Percentiles rank a stretch among this genome's conserved stretches.
phyloP scores from a whole-genome alignment of 495 filamentous ascomycete genomes.

The Talaromyces liani region DNA sequence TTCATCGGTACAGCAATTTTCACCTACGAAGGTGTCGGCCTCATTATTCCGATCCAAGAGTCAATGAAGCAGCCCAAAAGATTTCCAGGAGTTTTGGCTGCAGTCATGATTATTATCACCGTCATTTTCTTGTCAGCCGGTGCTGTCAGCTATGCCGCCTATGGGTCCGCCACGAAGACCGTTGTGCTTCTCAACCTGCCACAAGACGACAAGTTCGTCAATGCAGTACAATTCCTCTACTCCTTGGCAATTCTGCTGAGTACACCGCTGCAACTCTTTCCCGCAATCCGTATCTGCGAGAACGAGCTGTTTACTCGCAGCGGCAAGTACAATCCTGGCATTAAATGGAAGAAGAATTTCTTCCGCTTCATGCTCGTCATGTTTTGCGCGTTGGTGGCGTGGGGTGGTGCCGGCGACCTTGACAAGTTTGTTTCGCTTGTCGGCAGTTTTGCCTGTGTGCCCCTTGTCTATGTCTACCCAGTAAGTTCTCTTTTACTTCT shows the following conservation, averaged over 20 bases:
- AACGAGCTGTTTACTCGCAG: conserved; percentile 68
- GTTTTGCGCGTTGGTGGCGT: conserved; percentile 77
- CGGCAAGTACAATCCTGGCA: conserved; percentile 89
- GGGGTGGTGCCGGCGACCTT: conserved; percentile 84
- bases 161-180: conserved; percentile 88
- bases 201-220: conserved; percentile 93
- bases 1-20: conserved; percentile 99
- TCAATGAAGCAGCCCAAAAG: conserved; percentile 86
- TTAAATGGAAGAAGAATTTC: conserved; percentile 98
- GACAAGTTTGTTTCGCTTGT: conserved; percentile 96
- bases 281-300: conserved; percentile 75
- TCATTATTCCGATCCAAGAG: conserved; percentile 98
- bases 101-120: conserved; percentile 91
- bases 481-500: too few relatives aligned
- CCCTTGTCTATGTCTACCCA: conserved; percentile 95
- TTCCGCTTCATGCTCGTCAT: conserved; percentile 90
- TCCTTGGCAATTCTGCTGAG: conserved; percentile 88
- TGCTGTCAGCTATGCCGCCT: conserved; percentile 90
- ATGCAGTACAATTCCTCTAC: conserved; percentile 91
- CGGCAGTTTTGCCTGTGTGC: conserved; percentile 96
- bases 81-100: conserved; percentile 77
- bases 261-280: conserved; percentile 93
- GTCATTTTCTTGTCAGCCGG: conserved; percentile 86
- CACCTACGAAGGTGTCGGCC: conserved; percentile 94
- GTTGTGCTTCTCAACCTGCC: conserved; percentile 94